These are phyloP conservation scores for Mycena maculata DNA, from an alignment of 768 basidiomycete genomes.

Conservation along the genomic window DNA sequence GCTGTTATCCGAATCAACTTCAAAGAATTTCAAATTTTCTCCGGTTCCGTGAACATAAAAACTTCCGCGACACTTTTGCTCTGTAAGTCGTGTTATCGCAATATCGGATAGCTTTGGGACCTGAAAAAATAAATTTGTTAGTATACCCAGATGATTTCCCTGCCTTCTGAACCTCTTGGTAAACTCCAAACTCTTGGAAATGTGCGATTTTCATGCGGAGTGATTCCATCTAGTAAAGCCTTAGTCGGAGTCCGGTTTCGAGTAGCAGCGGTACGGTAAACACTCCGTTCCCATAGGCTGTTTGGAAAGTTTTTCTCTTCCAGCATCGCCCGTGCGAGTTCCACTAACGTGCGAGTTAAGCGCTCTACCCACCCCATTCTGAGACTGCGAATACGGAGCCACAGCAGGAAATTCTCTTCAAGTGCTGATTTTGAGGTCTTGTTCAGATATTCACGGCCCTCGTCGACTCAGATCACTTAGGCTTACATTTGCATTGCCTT, in stretches of 20 bases:
- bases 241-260: constrained; percentile 30
- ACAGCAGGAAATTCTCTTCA: constrained; percentile 45
- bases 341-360: constrained; percentile 44
- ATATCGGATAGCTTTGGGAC: constrained; percentile 21
- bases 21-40: neutral
- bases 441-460: constrained; percentile 47
- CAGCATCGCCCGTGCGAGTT: constrained; percentile 47
- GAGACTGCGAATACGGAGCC: constrained; percentile 49
- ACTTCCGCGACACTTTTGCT: constrained; percentile 13
- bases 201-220: constrained; percentile 20
- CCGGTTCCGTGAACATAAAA: constrained; percentile 2
- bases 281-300: constrained; percentile 38
- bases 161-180: constrained; percentile 16
- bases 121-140: constrained; percentile 20
- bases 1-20: neutral
- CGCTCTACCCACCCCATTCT: constrained; percentile 56
- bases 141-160: neutral
- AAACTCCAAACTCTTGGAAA: constrained; percentile 26
- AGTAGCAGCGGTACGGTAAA: constrained; percentile 36
- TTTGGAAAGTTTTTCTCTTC: constrained; percentile 33
- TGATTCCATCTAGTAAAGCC: neutral
- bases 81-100: constrained; percentile 18
- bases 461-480: constrained; percentile 39
- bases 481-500: constrained; percentile 19
- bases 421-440: constrained; percentile 36